phyloP scores from a whole-genome alignment of 805 yeast genomes.

The Blastobotrys robertii region DNA sequence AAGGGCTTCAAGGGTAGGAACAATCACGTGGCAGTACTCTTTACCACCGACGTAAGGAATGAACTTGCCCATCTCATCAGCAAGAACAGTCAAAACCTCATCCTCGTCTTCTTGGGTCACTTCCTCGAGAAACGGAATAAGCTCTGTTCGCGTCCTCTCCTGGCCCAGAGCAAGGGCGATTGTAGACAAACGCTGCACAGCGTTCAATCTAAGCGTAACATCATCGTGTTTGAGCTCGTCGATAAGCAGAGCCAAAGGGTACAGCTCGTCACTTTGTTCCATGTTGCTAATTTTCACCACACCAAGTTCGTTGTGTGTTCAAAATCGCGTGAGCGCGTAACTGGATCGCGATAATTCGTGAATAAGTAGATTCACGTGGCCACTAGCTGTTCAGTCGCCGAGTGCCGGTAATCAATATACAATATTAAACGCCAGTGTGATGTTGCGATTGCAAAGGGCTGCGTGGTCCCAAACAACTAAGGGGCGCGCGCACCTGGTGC shows the following conservation, averaged over 20 bases:
- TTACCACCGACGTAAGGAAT: conserved; percentile 85
- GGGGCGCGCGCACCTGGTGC: too few relatives aligned
- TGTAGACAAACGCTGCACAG: conserved; percentile 89
- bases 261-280: conserved; percentile 40
- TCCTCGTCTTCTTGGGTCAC: conserved; percentile 79
- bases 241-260: conserved; percentile 91
- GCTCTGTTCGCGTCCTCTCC: conserved; percentile 79
- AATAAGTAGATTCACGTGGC: not conserved
- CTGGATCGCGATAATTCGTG: not conserved
- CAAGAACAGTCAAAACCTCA: conserved; percentile 90
- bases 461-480: too few relatives aligned
- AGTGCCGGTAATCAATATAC: too few relatives aligned
- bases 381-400: not conserved
- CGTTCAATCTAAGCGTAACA: conserved; percentile 83
- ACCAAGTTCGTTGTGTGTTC: not conserved
- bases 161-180: conserved; percentile 93
- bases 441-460: too few relatives aligned
- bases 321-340: not conserved
- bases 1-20: conserved; percentile 65
- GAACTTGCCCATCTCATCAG: conserved; percentile 81
- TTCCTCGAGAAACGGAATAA: conserved; percentile 81
- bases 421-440: too few relatives aligned
- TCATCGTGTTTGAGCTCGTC: conserved; percentile 97
- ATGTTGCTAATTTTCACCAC: not conserved
- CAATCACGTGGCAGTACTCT: conserved; percentile 45